Base-by-base conservation (phyloP, 2,329 filamentous ascomycete species). In the Neofusicoccum sp. region DNA sequence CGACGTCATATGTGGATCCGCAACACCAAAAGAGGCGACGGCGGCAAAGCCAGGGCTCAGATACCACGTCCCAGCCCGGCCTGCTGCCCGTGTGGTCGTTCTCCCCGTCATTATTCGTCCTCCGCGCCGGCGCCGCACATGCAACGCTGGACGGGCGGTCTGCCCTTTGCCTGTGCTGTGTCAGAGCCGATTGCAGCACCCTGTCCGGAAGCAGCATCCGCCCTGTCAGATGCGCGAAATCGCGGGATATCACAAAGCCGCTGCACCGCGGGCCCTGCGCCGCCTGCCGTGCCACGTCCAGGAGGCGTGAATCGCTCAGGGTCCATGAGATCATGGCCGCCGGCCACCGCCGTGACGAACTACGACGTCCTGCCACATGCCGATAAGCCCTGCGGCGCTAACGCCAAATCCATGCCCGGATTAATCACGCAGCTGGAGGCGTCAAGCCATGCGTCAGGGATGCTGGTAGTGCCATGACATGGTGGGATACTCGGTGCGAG, bases 381-480 rank as follows among this genome's bases (percentile, higher is more conserved):
- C 40, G 58, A 60, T 60, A 60, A 60, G 58, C 47, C 45, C 16
- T 49, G 57, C 16, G 28, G 48, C 38, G 45, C 16, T 60, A 51
- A 41, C 33, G 47, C 40, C 31, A 60, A 38, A 60, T 53, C 48
- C 47, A 60, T 53, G 58, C 40, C 43, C 36, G 58, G 48, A 45
- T 60, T 60, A 60, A 60, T 60, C 47, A 60, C 58, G 58, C 58
- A 60, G 47, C 48, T 33, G 41, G 58, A 40, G 58, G 48, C 58
- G 48, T 59, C 41, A 45, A 54, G 58, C 47, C 47, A 28, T 38
- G 45, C 40, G 47, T 53, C 58, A 60, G 48, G 58, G 48, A 54
- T 60, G 30, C 38, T 30, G 20, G 45, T 16, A 11, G 38, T 33
- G 34, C 9, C 28, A 44, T 51, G 58, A 43, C 45, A 44, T 60